A percentile compares a stretch with the other conserved stretches of the same genome.
Evolutionary conservation across 2,329 filamentous ascomycete genomes (phyloP).

Genomic region (Teratosphaeria pseudoeucalypti): DNA sequence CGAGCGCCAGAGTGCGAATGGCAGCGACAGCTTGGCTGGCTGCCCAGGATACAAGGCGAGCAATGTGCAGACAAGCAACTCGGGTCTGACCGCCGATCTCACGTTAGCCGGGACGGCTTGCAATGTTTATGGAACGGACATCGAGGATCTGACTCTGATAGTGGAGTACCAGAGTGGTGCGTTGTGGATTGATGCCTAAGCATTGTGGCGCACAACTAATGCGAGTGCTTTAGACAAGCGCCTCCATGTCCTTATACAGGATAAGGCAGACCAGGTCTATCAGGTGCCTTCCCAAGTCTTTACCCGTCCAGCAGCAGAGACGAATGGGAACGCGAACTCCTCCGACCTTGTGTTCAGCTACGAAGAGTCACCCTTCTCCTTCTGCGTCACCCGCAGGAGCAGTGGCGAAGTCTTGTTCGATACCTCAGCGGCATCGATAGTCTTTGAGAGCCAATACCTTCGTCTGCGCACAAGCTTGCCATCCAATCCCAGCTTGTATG

Average conservation of each 20-base stretch:
- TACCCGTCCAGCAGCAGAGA: conserved; percentile 43
- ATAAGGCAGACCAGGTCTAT: conserved; percentile 53
- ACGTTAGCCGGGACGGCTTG: conserved; percentile 56
- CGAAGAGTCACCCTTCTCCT: conserved; percentile 52
- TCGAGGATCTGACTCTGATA: conserved; percentile 45
- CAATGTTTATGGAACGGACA: conserved; percentile 49
- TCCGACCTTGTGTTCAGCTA: conserved; percentile 46
- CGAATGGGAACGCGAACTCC: conserved; percentile 15
- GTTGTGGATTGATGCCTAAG: conserved; percentile 4
- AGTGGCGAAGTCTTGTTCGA: conserved; percentile 57
- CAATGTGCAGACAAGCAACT: conserved; percentile 43
- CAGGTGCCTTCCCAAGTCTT: conserved; percentile 63
- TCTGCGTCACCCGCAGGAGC: conserved; percentile 49
- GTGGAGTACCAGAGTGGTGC: conserved; percentile 53
- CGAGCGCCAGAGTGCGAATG: neutral
- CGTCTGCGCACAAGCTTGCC: conserved; percentile 62
- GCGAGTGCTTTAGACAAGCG: conserved; percentile 30
- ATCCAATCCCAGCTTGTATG: conserved; percentile 60
- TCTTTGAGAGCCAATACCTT: conserved; percentile 73
- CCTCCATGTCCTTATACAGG: conserved; percentile 66
- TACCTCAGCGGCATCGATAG: conserved; percentile 52
- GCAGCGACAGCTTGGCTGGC: neutral
- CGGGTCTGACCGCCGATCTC: conserved; percentile 58
- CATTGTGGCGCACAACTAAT: neutral
- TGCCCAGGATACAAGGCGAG: conserved; percentile 61